Evolutionary conservation across 768 basidiomycete genomes (phyloP), one percentile per base, ranked within the genome.

Genomic region (Tylopilus subfusipes): DNA sequence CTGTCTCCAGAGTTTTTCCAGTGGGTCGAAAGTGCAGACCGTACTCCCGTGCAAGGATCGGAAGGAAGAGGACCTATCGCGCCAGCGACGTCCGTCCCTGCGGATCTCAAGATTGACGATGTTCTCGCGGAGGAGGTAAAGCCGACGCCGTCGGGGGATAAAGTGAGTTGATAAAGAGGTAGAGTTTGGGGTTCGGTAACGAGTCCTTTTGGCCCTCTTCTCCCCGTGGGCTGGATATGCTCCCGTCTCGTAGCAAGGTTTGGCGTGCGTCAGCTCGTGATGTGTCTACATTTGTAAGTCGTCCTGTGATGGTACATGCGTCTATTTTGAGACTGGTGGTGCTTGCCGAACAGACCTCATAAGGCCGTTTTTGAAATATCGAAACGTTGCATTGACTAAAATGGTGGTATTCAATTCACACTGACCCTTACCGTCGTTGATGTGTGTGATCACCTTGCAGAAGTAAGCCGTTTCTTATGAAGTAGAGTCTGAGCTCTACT

Each of bases 1-100:
- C 64, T 96, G 13, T 63, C 71, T 1, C 77, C 82, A 4, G 71
- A 80, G 24, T 89, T 82, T 64, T 98, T 97, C 71, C 59, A 72
- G 18, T 77, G 81, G 16, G 93, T 93, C 2, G 85, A 88, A 59
- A 76, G 79, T 54, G 63, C 62, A 27, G 53, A 64, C 27, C 56
- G 58, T 31, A 61, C 53, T 11, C 60, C 56, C 10, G 43, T 63
- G 27, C 40, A 55, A 19, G 62, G 67, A 16, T 69, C 69, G 71
- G 55, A 64, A 52, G 51, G 58, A 1, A 43, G 40, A 38, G 53
- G 27, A 1, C 34, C 47, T 6, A 45, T 53, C 16, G 14, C 31
- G 16, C 29, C 33, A 1, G 45, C 19, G 6, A 12, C 30, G 30
- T 39, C 14, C 6, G 19, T 43, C 10, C 30, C 24, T 27, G 21